Conservation (phyloP, 2,329 filamentous ascomycete species). For the Canariomyces notabilis region DNA sequence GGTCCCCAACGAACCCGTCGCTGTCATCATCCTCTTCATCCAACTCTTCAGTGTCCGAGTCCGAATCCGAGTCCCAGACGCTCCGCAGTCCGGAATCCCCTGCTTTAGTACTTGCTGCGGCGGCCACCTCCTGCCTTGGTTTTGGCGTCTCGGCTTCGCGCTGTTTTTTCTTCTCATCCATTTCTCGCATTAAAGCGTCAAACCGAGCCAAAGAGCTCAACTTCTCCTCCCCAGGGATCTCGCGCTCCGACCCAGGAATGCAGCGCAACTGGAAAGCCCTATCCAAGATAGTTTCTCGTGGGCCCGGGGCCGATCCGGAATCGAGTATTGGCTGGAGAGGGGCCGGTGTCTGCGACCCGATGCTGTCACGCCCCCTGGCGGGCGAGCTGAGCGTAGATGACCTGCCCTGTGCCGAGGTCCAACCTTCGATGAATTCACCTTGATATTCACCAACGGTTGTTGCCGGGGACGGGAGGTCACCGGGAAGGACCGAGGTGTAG, state of each 20-base stretch:
- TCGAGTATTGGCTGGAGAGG: constrained; percentile 32
- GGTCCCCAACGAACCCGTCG: constrained; percentile 30
- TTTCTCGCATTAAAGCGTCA: constrained; percentile 60
- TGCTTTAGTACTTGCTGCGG: constrained; percentile 15
- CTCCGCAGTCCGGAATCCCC: constrained; percentile 39
- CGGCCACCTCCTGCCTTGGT: constrained; percentile 20
- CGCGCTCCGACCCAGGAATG: constrained; percentile 55
- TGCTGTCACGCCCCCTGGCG: constrained; percentile 48
- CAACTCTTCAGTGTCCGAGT: constrained; percentile 37
- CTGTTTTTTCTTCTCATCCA: constrained; percentile 46
- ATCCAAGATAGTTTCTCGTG: constrained; percentile 62
- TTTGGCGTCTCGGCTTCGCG: constrained; percentile 32
- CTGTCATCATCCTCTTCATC: constrained; percentile 39
- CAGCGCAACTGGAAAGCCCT: constrained; percentile 59
- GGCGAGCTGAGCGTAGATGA: constrained; percentile 56
- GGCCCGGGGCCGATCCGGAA: constrained; percentile 47
- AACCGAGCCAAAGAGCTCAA: constrained; percentile 61
- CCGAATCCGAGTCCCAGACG: constrained; percentile 47
- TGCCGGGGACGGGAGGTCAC: constrained; percentile 53
- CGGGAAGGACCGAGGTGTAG: constrained; percentile 48
- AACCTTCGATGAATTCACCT: constrained; percentile 55
- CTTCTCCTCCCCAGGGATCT: constrained; percentile 55
- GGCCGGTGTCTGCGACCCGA: constrained; percentile 44
- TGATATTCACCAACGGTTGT: constrained; percentile 48
- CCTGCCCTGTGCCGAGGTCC: constrained; percentile 55